These are phyloP conservation scores for Aegilops umbellulata DNA, from an alignment of 176 grass and related monocot species.

Conservation along the genomic window DNA sequence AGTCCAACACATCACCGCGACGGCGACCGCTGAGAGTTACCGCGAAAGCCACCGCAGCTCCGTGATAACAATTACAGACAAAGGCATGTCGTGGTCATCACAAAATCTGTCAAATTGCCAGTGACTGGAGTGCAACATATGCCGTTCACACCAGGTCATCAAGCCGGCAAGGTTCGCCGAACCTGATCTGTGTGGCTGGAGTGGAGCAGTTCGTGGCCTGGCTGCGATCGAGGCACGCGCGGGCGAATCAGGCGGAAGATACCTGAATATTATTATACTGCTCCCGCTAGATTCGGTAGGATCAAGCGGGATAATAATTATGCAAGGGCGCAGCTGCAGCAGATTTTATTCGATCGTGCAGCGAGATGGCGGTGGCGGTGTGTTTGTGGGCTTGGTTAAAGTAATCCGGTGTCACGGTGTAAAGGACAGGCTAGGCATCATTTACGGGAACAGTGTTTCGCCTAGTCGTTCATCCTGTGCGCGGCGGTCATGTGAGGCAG, in stretches of 20 bases:
- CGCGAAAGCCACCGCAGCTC: background rate
- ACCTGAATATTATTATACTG: background rate
- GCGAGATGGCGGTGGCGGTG: background rate
- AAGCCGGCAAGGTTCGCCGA: background rate
- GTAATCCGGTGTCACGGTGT: background rate
- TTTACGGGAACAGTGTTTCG: background rate
- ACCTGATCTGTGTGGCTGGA: background rate
- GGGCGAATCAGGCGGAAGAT: constrained; percentile 11
- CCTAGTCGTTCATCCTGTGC: background rate
- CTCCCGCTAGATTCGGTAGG: constrained; percentile 3
- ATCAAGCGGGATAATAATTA: background rate
- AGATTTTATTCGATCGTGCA: background rate
- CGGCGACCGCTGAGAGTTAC: constrained; percentile 8
- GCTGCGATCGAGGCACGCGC: background rate
- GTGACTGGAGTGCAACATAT: background rate
- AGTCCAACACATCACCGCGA: background rate
- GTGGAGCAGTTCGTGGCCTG: background rate
- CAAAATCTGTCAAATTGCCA: background rate
- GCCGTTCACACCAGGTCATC: constrained; percentile 36
- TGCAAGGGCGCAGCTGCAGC: background rate
- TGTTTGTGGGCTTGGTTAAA: background rate
- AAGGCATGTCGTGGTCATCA: background rate
- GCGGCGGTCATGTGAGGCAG: background rate
- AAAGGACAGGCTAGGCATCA: background rate
- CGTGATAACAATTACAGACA: constrained; percentile 6